Base-by-base conservation (phyloP, 2,329 filamentous ascomycete genomes). In the Aureobasidium mangrovei region DNA sequence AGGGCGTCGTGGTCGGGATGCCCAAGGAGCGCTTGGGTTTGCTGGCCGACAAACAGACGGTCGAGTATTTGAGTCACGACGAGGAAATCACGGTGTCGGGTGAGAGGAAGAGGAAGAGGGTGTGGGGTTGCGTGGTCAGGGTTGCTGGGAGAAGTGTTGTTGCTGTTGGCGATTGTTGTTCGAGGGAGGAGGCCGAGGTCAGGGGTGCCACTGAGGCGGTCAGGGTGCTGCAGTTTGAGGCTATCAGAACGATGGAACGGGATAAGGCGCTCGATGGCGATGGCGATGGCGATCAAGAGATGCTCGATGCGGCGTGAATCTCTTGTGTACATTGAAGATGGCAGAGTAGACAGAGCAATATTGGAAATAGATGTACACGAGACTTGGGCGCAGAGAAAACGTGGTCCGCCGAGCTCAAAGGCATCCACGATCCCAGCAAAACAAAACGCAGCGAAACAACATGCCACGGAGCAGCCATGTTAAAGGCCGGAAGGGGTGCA, bases 1-100 rank as follows among this genome's bases (percentile, higher is more conserved):
- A 74, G 1, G 63, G 69, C 0, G 76, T 91, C 2, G 75, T 84
- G 45, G 69, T 76, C 3, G 62, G 73, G 47, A 78, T 81, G 64
- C 81, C 81, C 7, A 91, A 88, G 67, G 83, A 88, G 65, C 75
- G 82, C 56, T 69, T 94, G 7, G 83, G 85, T 0, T 70, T 76
- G 42, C 60, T 85, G 32, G 81, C 81, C 0, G 75, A 72, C 3
- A 67, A 60, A 54, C 69, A 77, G 54, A 75, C 65, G 29, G 77
- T 88, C 0, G 65, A 70, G 33, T 90, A 89, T 65, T 64, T 41
- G 5, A 55, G 32, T 9, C 31, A 43, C 26, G n/a, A 18, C 12
- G 28, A 24, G 1, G 51, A 60, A 39, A 49, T 18, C 5, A 26
- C 52, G 27, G 18, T 18, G 18, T 18, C 18, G 18, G 18, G 18